Evolutionary conservation across 148 eudicot genomes (phyloP), one percentile per base, ranked within the genome.

Genomic region (Camellia japonica): DNA sequence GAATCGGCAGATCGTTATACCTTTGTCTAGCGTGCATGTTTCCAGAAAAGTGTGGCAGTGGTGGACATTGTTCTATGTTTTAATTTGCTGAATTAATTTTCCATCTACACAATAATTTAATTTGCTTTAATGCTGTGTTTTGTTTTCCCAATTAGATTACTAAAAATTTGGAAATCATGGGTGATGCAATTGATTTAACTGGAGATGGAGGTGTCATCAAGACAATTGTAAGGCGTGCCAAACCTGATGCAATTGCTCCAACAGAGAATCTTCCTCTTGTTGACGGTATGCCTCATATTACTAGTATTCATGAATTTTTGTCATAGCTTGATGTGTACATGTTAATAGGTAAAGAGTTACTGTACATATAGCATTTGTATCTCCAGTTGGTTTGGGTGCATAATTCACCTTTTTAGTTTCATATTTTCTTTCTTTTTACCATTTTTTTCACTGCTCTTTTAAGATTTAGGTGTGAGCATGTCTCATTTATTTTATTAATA

Each of bases 141-240:
- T 68, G 18, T 80, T 82, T 71, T 20, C 68, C 20, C 43, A 59
- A 58, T 23, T 83, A 87, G 90, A 82, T 79, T 54, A 71, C 30
- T 83, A 71, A 85, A 80, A 59, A 58, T 80, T 49, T 54, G 47
- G 76, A 52, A 80, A 85, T 52, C 78, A 95, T 95, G 98, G 86
- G 81, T 72, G 97, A 89, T 79, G 68, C 85, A 69, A 81, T 93
- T 64, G 97, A 95, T 83, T 90, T 95, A 85, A 90, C 87, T 71
- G 93, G 98, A 41, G 98, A 95, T 89, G 94, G 91, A 65, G 98
- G 98, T 84, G 98, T 95, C 76, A 59, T 93, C 71, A 95, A 93
- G 90, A 83, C 87, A 67, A 80, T 92, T 81, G 80, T 95, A n/a
- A 86, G 92, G 74, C 86, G 87, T 65, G 86, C 97, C 55, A 96